Evolutionary conservation across 176 grass and related monocot species (phyloP), one percentile per base, ranked within the genome.

Genomic region (Chloris gayana): DNA sequence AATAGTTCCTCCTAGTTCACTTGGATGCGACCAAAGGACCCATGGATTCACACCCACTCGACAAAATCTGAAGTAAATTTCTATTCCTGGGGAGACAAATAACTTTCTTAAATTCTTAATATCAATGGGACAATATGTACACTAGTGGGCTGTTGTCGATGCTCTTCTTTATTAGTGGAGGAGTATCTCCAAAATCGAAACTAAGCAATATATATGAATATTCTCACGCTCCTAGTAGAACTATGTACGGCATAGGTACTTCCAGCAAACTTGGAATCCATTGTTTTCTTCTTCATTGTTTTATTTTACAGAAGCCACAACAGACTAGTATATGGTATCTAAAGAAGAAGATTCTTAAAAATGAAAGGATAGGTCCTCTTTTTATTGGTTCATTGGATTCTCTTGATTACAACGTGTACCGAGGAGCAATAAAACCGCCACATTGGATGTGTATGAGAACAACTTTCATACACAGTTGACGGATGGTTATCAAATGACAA

Each of bases 231-330:
- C 49, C 22, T 77, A 77, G 51, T 84, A 26, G 54, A 84, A 70
- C 53, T 70, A 64, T 72, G 67, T 72, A 78, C 56, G n/a, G 7
- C 66, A 51, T 78, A 78, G 42, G 5, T 26, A 11, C 61, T 67
- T 64, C 41, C 38, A 77, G 26, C 17, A 51, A 78, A 29, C 6
- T 70, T 72, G 56, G 66, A 17, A 30, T 49, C n/a, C 73, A 33
- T 72, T 32, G 74, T 85, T 78, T 64, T 39, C 56, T 72, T 78
- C 67, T 54, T 54, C 45, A 30, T 65, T 67, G 65, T 27, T 60
- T 75, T 24, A 31, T 51, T 66, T 53, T 44, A 38, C 21, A 12
- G 50, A 70, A 51, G 22, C 51, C 35, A 6, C 35, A 6, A 65
- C 33, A 68, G 18, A 58, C n/a, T 0, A 2, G 12, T 47, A 7